Evolutionary conservation across 192 early-diverging fungal genomes (phyloP), one percentile per base, ranked within the genome.

Genomic region (Piromyces finnis): DNA sequence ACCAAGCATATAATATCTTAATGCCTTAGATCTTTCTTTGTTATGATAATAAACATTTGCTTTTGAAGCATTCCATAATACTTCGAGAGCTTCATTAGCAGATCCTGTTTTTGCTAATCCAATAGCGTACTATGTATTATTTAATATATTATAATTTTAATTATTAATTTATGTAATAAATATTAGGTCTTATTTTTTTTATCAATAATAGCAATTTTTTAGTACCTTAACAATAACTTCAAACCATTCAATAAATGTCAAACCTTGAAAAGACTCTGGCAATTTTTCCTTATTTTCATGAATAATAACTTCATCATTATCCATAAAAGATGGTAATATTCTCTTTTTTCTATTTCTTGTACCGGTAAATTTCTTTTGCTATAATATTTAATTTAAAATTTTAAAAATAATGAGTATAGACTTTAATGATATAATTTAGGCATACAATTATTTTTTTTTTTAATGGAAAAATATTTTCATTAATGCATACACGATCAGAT

Each of bases 21-120:
- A 78, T n/a, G 80, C 68, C 16, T 83, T 79, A 28, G 82, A 81
- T 79, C 80, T 80, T 29, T 78, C 28, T 35, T 82, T 79, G 78
- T 93, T 83, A 30, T 91, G 87, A 77, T 85, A 91, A 80, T 90
- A 92, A 0, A 94, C 87, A 80, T 88, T 89, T 1, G 93, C 88
- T 29, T 90, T 87, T 37, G 83, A 83, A 7, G 87, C 86, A 30
- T 82, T 80, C 78, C 88, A 88, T n/a, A 94, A 83, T 11, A 88
- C 81, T 22, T 83, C 82, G 78, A 87, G 89, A 6, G 90, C 90
- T 30, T 92, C 90, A 80, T 89, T 85, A 27, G 85, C 82, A 77
- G 84, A 85, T 28, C 85, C 85, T 68, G 88, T 86, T 41, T 84
- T 81, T 13, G 87, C 83, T 26, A 93, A 81, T 15, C 86, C 83